Percentiles rank a stretch among this genome's conserved stretches.
Evolutionary conservation across 2,329 filamentous ascomycete genomes (phyloP).

Genomic region (Aspergillus sergii): DNA sequence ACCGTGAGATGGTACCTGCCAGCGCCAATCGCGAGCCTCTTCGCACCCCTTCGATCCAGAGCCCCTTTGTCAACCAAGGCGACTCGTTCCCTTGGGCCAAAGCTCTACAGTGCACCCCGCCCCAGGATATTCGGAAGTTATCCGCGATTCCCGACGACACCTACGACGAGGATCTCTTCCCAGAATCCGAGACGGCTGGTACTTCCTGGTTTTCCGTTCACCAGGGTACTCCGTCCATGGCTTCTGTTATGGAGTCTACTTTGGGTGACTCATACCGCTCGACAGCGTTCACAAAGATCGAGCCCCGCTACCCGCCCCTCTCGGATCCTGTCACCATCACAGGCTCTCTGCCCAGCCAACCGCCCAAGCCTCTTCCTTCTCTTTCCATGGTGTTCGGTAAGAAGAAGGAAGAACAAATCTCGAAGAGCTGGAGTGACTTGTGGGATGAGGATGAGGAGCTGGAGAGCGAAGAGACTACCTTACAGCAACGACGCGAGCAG

Average conservation of each 20-base stretch:
- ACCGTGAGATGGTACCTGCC: constrained; percentile 75
- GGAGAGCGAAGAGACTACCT: constrained; percentile 61
- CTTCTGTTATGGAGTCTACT: constrained; percentile 81
- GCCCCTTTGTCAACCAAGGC: constrained; percentile 71
- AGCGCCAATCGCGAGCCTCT: constrained; percentile 90
- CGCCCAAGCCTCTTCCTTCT: constrained; percentile 63
- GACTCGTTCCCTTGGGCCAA: constrained; percentile 95
- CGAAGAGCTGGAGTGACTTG: constrained; percentile 99
- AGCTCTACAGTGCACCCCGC: constrained; percentile 76
- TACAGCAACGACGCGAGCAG: constrained; percentile 62
- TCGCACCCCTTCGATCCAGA: constrained; percentile 92
- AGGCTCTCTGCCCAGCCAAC: constrained; percentile 71
- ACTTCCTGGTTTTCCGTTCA: constrained; percentile 77
- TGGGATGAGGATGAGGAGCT: constrained; percentile 87
- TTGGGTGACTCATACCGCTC: constrained; percentile 81
- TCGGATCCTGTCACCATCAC: constrained; percentile 72
- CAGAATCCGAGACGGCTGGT: constrained; percentile 67
- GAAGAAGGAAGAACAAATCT: constrained; percentile 71
- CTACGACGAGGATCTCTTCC: constrained; percentile 84
- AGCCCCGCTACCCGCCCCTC: constrained; percentile 51
- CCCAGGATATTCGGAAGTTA: constrained; percentile 74
- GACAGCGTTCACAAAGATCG: constrained; percentile 53
- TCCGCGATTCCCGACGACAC: constrained; percentile 80
- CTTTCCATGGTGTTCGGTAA: constrained; percentile 80
- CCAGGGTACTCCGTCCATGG: constrained; percentile 76